Evolutionary conservation across 2,329 filamentous ascomycete genomes (phyloP).

Genomic region (Trichoderma endophyticum): DNA sequence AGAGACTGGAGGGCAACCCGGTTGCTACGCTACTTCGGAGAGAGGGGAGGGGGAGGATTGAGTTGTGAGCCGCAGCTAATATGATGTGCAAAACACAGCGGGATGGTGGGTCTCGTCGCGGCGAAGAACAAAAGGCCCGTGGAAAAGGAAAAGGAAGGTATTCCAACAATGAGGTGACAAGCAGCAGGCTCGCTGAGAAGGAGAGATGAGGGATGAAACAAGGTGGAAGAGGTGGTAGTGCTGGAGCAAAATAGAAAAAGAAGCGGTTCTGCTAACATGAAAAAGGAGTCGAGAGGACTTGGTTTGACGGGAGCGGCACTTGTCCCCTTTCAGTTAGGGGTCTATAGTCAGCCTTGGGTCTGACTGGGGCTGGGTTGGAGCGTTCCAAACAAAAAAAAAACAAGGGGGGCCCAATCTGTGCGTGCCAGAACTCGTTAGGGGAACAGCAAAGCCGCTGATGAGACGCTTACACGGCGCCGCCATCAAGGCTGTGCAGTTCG

Average conservation of each 20-base stretch:
- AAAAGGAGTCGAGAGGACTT: slow-evolving; percentile 18
- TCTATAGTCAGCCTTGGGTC: slow-evolving; percentile 17
- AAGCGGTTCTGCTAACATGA: slow-evolving; percentile 14
- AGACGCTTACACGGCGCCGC: slow-evolving; percentile 12
- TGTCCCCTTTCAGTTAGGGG: slow-evolving; percentile 19
- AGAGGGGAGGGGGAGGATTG: neutral
- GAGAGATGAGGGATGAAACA: neutral
- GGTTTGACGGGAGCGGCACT: slow-evolving; percentile 12
- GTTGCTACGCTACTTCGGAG: neutral
- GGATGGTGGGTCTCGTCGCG: neutral
- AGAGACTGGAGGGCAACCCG: neutral
- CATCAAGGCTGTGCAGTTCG: slow-evolving; percentile 11
- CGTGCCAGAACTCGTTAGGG: neutral
- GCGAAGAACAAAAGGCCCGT: neutral
- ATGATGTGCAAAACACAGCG: neutral
- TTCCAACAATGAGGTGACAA: neutral
- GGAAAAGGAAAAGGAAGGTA: neutral
- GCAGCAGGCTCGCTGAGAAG: neutral
- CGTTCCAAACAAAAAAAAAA: neutral
- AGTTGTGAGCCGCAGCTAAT: neutral
- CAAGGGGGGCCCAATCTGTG: neutral
- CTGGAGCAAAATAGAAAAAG: slow-evolving; percentile 6
- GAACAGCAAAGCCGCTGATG: slow-evolving; percentile 5
- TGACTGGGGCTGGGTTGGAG: neutral
- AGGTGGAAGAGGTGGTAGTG: neutral